Conservation (phyloP, 2,329 filamentous ascomycete genomes). For the Paraphoma chrysanthemicola region DNA sequence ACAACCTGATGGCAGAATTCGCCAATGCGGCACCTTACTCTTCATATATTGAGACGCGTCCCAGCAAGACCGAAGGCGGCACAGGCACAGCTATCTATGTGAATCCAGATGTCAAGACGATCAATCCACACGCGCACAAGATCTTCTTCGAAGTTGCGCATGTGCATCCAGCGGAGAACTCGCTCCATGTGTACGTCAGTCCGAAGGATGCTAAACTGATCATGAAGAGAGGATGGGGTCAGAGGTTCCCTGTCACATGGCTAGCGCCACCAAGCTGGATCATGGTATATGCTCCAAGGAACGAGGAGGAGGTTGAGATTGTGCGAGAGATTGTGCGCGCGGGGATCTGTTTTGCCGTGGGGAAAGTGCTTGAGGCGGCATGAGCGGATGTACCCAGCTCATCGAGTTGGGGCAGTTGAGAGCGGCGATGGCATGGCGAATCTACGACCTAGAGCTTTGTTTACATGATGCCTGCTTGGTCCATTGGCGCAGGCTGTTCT, state of each 20-base stretch:
- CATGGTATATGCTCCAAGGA: slow-evolving; percentile 82
- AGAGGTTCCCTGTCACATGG: slow-evolving; percentile 60
- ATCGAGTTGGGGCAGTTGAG: too few species aligned
- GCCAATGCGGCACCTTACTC: slow-evolving; percentile 24
- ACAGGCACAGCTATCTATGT: slow-evolving; percentile 42
- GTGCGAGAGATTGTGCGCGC: slow-evolving; percentile 76
- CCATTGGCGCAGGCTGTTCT: too few species aligned
- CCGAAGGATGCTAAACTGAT: slow-evolving; percentile 76
- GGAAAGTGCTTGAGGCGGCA: slow-evolving; percentile 21
- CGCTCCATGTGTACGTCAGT: slow-evolving; percentile 80
- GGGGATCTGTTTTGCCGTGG: slow-evolving; percentile 69
- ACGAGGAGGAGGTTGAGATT: slow-evolving; percentile 70
- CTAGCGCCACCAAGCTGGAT: slow-evolving; percentile 41
- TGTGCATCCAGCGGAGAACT: slow-evolving; percentile 77
- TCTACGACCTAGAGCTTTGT: background rate
- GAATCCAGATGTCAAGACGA: slow-evolving; percentile 27
- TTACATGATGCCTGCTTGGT: too few species aligned
- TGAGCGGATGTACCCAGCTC: background rate
- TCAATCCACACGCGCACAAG: slow-evolving; percentile 36
- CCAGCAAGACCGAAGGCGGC: slow-evolving; percentile 40
- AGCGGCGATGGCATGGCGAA: background rate
- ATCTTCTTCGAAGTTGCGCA: slow-evolving; percentile 57
- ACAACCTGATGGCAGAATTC: slow-evolving; percentile 31
- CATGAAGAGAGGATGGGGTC: slow-evolving; percentile 78
- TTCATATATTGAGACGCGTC: slow-evolving; percentile 23